Evolutionary conservation across 306 rosid genomes (phyloP).

Genomic region (Geum urbanum): DNA sequence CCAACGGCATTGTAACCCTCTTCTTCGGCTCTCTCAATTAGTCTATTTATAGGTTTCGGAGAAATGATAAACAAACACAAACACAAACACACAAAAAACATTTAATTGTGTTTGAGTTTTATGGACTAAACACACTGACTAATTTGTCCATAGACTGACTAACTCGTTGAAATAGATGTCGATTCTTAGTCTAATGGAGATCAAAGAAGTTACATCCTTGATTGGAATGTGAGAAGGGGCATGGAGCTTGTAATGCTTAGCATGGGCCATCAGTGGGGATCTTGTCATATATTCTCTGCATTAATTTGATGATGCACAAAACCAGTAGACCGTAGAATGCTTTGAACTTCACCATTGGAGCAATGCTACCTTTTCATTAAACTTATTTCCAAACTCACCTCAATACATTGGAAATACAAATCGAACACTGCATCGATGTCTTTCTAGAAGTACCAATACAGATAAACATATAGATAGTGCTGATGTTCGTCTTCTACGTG

Average conservation of each 20-base stretch:
- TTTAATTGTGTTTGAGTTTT: no score
- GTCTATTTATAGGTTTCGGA: background rate
- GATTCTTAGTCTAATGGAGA: no score
- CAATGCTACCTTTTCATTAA: background rate
- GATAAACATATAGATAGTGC: slow-evolving; percentile 41
- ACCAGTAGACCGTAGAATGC: background rate
- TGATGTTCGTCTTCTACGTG: slow-evolving; percentile 42
- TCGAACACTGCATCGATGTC: slow-evolving; percentile 17
- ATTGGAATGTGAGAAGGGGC: no score
- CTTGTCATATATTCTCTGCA: background rate
- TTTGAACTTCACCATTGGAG: background rate
- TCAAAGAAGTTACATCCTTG: no score
- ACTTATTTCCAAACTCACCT: slow-evolving; percentile 13
- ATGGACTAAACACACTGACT: no score
- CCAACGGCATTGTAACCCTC: slow-evolving; percentile 37
- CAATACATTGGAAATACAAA: slow-evolving; percentile 18
- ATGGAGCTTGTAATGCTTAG: no score
- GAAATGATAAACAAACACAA: background rate
- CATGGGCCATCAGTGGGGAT: no score
- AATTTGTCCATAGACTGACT: no score
- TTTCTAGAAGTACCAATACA: slow-evolving; percentile 35
- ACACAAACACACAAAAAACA: no score
- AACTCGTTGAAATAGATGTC: no score
- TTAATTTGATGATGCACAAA: background rate
- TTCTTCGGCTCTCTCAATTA: background rate